phyloP scores from a whole-genome alignment of 1,139 yeast genomes.

The Starmera stellimalicola region DNA sequence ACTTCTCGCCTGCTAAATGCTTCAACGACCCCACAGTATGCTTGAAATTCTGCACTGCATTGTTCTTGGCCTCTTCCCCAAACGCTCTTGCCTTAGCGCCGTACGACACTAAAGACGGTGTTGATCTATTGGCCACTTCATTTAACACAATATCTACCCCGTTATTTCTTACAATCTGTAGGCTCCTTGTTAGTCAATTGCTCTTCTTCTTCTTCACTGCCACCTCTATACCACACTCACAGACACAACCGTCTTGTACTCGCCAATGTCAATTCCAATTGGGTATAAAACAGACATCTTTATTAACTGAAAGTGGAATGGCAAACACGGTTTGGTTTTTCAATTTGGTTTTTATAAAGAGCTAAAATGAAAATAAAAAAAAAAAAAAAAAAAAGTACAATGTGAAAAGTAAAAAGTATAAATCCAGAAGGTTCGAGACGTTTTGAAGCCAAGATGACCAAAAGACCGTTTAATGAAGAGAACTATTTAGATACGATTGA shows the following conservation, averaged over 20 bases:
- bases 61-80: slow-evolving; percentile 4
- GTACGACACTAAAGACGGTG: slow-evolving; percentile 1
- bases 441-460: too few relatives aligned
- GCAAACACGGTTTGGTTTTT: too few relatives aligned
- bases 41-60: slow-evolving; percentile 1
- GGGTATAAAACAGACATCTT: too few relatives aligned
- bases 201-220: too few relatives aligned
- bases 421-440: too few relatives aligned
- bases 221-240: slow-evolving; percentile 26
- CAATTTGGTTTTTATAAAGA: too few relatives aligned
- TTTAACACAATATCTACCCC: slow-evolving; percentile 4
- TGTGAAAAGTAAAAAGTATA: too few relatives aligned
- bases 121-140: slow-evolving; percentile 2
- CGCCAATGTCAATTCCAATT: slow-evolving; percentile 95
- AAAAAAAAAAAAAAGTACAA: too few relatives aligned
- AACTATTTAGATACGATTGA: slow-evolving; percentile 48
- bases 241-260: slow-evolving; percentile 79
- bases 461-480: slow-evolving; percentile 6
- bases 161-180: slow-evolving; percentile 2
- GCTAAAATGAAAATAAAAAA: too few relatives aligned
- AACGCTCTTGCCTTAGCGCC: neutral
- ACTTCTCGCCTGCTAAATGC: neutral
- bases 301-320: too few relatives aligned
- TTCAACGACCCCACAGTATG: slow-evolving; percentile 1
- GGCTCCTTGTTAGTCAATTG: too few relatives aligned